phyloP scores from a whole-genome alignment of 2,329 filamentous ascomycete species.

The Trichocomaceae sp. region DNA sequence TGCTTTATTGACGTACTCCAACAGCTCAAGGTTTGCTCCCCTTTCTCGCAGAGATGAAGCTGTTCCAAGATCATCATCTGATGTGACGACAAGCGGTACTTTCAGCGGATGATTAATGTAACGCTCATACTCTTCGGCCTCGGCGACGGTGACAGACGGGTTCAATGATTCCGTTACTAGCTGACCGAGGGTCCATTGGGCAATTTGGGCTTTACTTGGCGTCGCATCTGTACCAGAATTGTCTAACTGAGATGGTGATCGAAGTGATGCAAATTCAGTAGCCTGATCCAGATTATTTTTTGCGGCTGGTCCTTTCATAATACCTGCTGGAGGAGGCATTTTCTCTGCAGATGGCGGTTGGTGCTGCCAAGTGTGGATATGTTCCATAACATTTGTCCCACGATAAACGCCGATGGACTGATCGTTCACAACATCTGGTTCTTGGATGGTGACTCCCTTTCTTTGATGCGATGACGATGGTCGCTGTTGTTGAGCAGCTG shows the following conservation, averaged over 20 bases:
- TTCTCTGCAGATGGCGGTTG: slow-evolving; percentile 30
- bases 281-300: slow-evolving; percentile 17
- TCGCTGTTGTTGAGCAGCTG: slow-evolving; percentile 1
- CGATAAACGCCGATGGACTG: slow-evolving; percentile 32
- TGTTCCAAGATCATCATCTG: slow-evolving; percentile 33
- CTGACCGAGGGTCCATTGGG: slow-evolving; percentile 82
- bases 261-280: slow-evolving; percentile 16
- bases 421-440: slow-evolving; percentile 48
- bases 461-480: slow-evolving; percentile 37
- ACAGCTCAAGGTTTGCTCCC: slow-evolving; percentile 57
- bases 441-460: slow-evolving; percentile 65
- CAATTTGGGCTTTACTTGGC: slow-evolving; percentile 68
- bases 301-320: slow-evolving; percentile 48
- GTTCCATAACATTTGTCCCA: slow-evolving; percentile 16
- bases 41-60: slow-evolving; percentile 30
- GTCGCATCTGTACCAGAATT: slow-evolving; percentile 38
- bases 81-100: slow-evolving; percentile 60
- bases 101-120: slow-evolving; percentile 88
- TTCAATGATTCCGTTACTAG: slow-evolving; percentile 81
- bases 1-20: slow-evolving; percentile 69
- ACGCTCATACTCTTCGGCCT: slow-evolving; percentile 77
- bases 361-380: slow-evolving; percentile 24
- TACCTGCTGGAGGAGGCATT: slow-evolving; percentile 37
- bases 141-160: slow-evolving; percentile 67
- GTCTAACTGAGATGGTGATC: slow-evolving; percentile 42